Base-by-base conservation (phyloP, 208 protist species). In the Sergeia podlipaevii region DNA sequence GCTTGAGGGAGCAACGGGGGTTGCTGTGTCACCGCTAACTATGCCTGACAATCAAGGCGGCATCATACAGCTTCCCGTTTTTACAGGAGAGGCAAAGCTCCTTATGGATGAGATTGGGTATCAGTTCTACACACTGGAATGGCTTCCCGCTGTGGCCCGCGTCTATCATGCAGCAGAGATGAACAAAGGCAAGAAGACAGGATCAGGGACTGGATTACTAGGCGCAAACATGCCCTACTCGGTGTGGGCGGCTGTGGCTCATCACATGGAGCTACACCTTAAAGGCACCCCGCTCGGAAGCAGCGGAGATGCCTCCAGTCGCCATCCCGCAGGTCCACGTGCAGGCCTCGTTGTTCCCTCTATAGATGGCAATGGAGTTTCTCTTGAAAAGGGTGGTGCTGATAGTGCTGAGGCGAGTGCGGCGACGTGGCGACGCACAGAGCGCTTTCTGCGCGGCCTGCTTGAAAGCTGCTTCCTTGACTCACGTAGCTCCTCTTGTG, bases 51-150 rank as follows among this genome's bases (percentile, higher is more conserved):
- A n/a, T n/a, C 34, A 38, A 11, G 11, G 11, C n/a, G 13, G 34
- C 13, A n/a, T 38, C 34, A n/a, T n/a, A n/a, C 23, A 5, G 23
- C 65, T 32, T 43, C n/a, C n/a, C n/a, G n/a, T 46, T 33, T 88
- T 93, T 39, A 77, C 72, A 32, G 32, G 30, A n/a, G 81, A 89
- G 48, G 82, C 77, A 17, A 62, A 37, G 17, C 49, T 74, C 20
- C 51, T 93, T 37, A 54, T 93, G 44, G 66, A 89, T 43, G 50
- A 82, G 4, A 70, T 93, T 6, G 78, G 76, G 11, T 93, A 93
- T 39, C 70, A 86, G 60, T 85, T 93, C 43, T 93, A 90, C 51
- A 69, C 81, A 3, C 66, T 93, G 6, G 81, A 93, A 56, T 93
- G 86, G 83, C 50, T 93, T 23, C 86, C 85, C 2, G 68, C 63